These are phyloP conservation scores for Aspergillus sp. DNA, from an alignment of 2,329 filamentous ascomycete genomes.

Conservation along the genomic window DNA sequence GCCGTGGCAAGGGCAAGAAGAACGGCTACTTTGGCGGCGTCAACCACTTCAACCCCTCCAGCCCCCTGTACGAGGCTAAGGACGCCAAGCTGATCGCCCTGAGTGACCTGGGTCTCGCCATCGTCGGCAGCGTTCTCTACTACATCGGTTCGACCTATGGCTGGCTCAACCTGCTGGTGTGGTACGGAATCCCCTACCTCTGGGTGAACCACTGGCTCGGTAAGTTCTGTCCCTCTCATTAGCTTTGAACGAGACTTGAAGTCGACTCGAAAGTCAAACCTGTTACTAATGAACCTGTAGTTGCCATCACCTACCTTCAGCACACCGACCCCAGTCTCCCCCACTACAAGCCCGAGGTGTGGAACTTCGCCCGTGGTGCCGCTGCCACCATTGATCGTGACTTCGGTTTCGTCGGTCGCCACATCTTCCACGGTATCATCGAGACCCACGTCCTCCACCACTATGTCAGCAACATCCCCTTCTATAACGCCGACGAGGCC, in stretches of 20 bases:
- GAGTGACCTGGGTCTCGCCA: slow-evolving; percentile 76
- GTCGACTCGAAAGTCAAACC: too few species aligned
- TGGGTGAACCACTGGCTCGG: slow-evolving; percentile 99
- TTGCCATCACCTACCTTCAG: slow-evolving; percentile 95
- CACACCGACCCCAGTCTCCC: slow-evolving; percentile 94
- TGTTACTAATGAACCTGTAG: slow-evolving; percentile 45
- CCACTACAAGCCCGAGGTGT: slow-evolving; percentile 82
- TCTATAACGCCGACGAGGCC: slow-evolving; percentile 94
- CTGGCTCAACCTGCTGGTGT: slow-evolving; percentile 82
- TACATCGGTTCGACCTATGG: slow-evolving; percentile 75
- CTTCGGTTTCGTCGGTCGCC: slow-evolving; percentile 91
- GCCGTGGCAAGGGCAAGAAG: slow-evolving; percentile 85
- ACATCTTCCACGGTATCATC: slow-evolving; percentile 91
- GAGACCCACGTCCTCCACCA: slow-evolving; percentile 98
- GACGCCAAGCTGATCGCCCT: slow-evolving; percentile 84
- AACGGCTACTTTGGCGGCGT: slow-evolving; percentile 80
- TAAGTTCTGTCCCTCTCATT: slow-evolving; percentile 52
- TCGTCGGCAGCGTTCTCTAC: slow-evolving; percentile 63
- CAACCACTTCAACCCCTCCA: slow-evolving; percentile 90
- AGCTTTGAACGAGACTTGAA: slow-evolving; percentile 2
- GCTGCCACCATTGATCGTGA: slow-evolving; percentile 96
- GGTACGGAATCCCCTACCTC: slow-evolving; percentile 93
- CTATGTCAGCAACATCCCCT: slow-evolving; percentile 93
- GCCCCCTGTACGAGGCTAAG: slow-evolving; percentile 87
- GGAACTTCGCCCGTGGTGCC: slow-evolving; percentile 91